These are phyloP conservation scores for Haplosporangium sp. DNA, from an alignment of 371 early-diverging fungal genomes.

Conservation along the genomic window DNA sequence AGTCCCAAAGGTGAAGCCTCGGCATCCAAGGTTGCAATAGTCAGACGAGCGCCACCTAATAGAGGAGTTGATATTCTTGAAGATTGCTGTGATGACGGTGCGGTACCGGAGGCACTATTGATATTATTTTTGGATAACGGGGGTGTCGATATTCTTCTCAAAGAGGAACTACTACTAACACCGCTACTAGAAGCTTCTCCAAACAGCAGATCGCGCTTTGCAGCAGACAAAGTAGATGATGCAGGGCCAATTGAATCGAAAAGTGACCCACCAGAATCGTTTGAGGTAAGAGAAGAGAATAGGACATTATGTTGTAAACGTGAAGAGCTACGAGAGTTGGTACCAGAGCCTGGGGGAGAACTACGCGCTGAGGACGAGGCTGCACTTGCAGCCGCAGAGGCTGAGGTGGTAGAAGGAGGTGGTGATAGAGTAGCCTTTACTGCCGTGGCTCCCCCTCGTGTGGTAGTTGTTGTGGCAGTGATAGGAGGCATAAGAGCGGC, in stretches of 20 bases:
- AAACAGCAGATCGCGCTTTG: constrained; percentile 47
- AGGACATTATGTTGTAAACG: constrained; percentile 44
- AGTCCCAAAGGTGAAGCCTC: constrained; percentile 31
- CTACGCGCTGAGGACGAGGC: constrained; percentile 16
- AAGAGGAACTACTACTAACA: constrained; percentile 6
- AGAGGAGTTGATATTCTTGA: constrained; percentile 30
- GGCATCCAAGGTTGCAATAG: constrained; percentile 25
- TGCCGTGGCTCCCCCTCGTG: constrained; percentile 28
- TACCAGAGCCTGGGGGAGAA: constrained; percentile 41
- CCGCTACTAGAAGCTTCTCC: constrained; percentile 22
- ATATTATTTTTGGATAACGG: constrained; percentile 31
- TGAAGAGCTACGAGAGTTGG: constrained; percentile 48
- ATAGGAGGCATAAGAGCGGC: constrained; percentile 45
- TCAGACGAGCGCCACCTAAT: constrained; percentile 3
- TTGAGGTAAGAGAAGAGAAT: constrained; percentile 42
- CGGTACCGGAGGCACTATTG: background rate
- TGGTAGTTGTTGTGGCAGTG: constrained; percentile 48
- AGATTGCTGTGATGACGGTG: constrained; percentile 13
- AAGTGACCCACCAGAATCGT: constrained; percentile 20
- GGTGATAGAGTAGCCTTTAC: constrained; percentile 44
- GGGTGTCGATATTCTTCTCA: constrained; percentile 40
- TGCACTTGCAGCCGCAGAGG: constrained; percentile 2
- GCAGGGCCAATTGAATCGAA: constrained; percentile 36
- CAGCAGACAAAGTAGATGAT: constrained; percentile 29
- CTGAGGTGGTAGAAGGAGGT: constrained; percentile 22